Percentiles rank a stretch among this genome's conserved stretches.
These are phyloP conservation scores for Heracleum sosnowskyi DNA, from an alignment of 129 eudicot genomes.

Conservation along the genomic window DNA sequence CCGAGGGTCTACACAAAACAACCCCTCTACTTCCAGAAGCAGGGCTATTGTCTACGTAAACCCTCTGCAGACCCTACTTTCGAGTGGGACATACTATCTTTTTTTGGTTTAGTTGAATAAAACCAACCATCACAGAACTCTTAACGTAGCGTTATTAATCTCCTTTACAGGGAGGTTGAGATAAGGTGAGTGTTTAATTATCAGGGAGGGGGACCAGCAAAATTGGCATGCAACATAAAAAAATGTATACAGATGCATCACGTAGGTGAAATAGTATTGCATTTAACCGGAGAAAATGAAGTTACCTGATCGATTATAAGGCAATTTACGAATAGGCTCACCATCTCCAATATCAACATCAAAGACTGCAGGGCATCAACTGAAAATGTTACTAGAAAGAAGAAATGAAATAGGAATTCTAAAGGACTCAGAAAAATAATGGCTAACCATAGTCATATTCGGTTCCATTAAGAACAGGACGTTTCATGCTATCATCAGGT, in stretches of 20 bases:
- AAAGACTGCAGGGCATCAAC: conserved; percentile 46
- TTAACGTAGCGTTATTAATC: not conserved
- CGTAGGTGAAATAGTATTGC: not conserved
- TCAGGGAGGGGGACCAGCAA: not conserved
- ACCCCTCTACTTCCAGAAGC: too few relatives aligned
- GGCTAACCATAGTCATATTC: conserved; percentile 85
- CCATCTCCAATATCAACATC: conserved; percentile 99
- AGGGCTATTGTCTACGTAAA: too few relatives aligned
- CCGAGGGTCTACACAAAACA: too few relatives aligned
- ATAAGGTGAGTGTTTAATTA: not conserved
- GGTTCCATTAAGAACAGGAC: conserved; percentile 70
- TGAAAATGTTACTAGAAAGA: conserved; percentile 12
- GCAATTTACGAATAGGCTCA: conserved; percentile 89
- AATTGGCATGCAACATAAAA: not conserved
- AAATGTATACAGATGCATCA: not conserved
- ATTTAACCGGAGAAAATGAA: not conserved
- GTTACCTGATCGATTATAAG: conserved; percentile 90
- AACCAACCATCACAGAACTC: too few relatives aligned
- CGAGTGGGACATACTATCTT: not conserved
- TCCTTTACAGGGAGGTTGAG: not conserved
- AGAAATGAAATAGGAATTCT: conserved; percentile 1
- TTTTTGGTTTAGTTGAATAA: too few relatives aligned
- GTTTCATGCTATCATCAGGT: conserved; percentile 70
- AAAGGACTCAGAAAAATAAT: conserved; percentile 16
- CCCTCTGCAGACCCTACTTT: not conserved